Percentiles rank a stretch among this genome's conserved stretches.
Evolutionary conservation across 164 flowering plant genomes (phyloP).

Genomic region (Tinospora cordifolia): DNA sequence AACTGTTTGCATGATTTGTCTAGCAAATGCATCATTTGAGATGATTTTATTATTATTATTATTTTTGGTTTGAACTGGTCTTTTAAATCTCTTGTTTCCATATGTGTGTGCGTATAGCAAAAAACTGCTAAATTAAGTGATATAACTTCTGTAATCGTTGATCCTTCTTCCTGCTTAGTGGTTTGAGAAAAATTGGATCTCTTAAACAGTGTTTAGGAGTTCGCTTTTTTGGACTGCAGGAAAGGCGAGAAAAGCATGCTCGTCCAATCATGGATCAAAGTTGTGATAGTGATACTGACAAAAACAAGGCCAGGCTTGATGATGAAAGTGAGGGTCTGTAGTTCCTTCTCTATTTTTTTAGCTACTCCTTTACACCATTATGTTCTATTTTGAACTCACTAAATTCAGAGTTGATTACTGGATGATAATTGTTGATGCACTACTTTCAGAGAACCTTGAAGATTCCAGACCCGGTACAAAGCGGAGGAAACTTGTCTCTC

Average conservation of each 20-base stretch:
- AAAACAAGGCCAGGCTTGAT: conserved; percentile 43
- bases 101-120: not conserved
- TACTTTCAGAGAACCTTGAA: conserved; percentile 14
- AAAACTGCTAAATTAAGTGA: no score
- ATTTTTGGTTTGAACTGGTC: no score
- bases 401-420: conserved; percentile 7
- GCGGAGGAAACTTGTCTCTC: not conserved
- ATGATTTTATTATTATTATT: no score
- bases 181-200: conserved; percentile 67
- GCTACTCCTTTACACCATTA: not conserved
- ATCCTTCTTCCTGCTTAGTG: conserved; percentile 64
- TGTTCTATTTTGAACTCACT: not conserved
- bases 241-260: conserved; percentile 62
- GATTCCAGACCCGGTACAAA: conserved; percentile 10
- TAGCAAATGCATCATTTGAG: no score
- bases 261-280: conserved; percentile 79
- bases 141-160: conserved; percentile 33
- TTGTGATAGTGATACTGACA: conserved; percentile 61
- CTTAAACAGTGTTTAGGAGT: conserved; percentile 56
- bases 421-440: not conserved
- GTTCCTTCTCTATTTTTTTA: not conserved
- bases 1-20: no score
- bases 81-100: not conserved
- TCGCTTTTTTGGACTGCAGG: conserved; percentile 62
- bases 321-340: conserved; percentile 46